A percentile compares a stretch with the other conserved stretches of the same genome.
Evolutionary conservation across 768 basidiomycete species (phyloP).

Genomic region (Gloeopeniophorella convolvens): DNA sequence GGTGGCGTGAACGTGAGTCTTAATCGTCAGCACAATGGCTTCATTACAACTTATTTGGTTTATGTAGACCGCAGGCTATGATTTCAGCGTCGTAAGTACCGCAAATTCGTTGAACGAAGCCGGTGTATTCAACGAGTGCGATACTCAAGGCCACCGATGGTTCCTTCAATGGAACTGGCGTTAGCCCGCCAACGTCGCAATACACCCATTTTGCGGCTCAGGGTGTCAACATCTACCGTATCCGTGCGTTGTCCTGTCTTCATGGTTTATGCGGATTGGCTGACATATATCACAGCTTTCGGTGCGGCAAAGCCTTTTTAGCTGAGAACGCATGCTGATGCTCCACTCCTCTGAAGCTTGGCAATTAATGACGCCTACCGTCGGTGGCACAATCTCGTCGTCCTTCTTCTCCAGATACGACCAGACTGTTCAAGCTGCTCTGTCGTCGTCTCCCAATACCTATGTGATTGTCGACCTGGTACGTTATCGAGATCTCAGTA

Average conservation of each 20-base stretch:
- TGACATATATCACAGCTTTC: slow-evolving; percentile 24
- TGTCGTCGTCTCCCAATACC: slow-evolving; percentile 34
- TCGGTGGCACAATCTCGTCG: slow-evolving; percentile 42
- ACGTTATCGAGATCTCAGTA: slow-evolving; percentile 9
- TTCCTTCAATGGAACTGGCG: slow-evolving; percentile 35
- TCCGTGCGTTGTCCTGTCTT: slow-evolving; percentile 26
- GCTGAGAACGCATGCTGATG: no score
- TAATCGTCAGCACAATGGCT: not conserved
- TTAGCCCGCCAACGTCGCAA: slow-evolving; percentile 37
- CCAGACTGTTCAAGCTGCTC: slow-evolving; percentile 40
- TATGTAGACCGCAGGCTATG: slow-evolving; percentile 33
- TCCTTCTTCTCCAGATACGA: slow-evolving; percentile 43
- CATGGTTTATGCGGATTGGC: not conserved
- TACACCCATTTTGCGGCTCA: slow-evolving; percentile 42
- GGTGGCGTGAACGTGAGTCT: slow-evolving; percentile 39
- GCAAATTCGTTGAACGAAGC: not conserved
- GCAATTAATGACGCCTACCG: slow-evolving; percentile 44
- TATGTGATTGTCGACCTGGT: slow-evolving; percentile 49
- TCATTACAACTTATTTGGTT: no score
- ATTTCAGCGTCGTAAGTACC: slow-evolving; percentile 36
- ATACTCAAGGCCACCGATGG: slow-evolving; percentile 36
- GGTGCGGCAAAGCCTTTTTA: slow-evolving; percentile 22
- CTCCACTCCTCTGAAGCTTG: slow-evolving; percentile 38
- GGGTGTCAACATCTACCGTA: slow-evolving; percentile 45
- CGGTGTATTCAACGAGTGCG: not conserved